Percentiles rank a stretch among this genome's conserved stretches.
phyloP scores from a whole-genome alignment of 495 filamentous ascomycete genomes.

The Xylaria longipes region DNA sequence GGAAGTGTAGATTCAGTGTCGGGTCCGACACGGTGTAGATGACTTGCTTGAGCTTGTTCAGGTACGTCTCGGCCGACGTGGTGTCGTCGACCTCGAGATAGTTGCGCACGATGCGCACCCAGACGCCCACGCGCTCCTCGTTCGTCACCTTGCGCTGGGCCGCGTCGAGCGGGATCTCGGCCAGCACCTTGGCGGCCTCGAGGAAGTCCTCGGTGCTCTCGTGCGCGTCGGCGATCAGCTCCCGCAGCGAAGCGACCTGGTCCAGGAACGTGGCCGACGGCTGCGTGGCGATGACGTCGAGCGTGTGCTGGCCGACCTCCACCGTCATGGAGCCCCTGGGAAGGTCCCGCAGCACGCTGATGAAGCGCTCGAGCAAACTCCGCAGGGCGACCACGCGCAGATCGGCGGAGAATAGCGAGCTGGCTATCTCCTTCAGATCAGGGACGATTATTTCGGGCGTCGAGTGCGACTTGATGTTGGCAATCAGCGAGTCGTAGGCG shows the following conservation, averaged over 20 bases:
- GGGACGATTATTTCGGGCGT: conserved; percentile 60
- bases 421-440: conserved; percentile 72
- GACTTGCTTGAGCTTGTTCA: conserved; percentile 92
- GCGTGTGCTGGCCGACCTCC: conserved; percentile 70
- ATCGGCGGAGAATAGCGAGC: conserved; percentile 67
- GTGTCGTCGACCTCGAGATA: conserved; percentile 95
- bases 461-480: conserved; percentile 63
- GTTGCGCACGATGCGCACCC: conserved; percentile 93
- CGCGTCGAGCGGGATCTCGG: conserved; percentile 85
- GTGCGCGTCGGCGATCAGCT: conserved; percentile 82
- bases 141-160: conserved; percentile 83
- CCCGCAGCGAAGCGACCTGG: conserved; percentile 81
- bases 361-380: conserved; percentile 71
- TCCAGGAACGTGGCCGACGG: conserved; percentile 74
- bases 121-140: conserved; percentile 77
- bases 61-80: conserved; percentile 79
- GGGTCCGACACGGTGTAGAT: conserved; percentile 78
- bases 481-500: conserved; percentile 71
- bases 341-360: conserved; percentile 63
- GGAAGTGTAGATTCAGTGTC: conserved; percentile 79
- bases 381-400: conserved; percentile 79
- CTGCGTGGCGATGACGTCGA: conserved; percentile 64
- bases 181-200: conserved; percentile 75
- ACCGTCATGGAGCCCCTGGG: conserved; percentile 66
- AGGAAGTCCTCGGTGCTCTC: conserved; percentile 81